These are phyloP conservation scores for Filobasidium floriforme DNA, from an alignment of 768 basidiomycete species.

Conservation along the genomic window DNA sequence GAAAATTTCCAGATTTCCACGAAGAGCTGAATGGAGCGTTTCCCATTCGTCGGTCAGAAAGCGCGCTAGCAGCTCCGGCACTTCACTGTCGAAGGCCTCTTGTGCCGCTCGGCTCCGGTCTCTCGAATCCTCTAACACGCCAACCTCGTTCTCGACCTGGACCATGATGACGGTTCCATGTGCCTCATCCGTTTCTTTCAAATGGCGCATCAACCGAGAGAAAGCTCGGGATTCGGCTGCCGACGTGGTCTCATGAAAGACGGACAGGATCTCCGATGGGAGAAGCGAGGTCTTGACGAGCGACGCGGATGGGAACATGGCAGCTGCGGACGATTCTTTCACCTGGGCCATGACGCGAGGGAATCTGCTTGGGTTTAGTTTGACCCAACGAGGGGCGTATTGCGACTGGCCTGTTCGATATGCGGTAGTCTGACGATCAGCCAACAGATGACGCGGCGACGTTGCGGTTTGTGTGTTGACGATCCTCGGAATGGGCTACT, in stretches of 20 bases:
- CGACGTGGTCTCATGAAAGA: constrained; percentile 5
- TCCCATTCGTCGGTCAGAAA: not conserved
- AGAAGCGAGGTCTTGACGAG: too few species aligned
- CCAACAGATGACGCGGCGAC: too few species aligned
- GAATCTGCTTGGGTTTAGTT: constrained; percentile 13
- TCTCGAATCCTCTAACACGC: constrained; percentile 13
- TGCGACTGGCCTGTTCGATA: constrained; percentile 6
- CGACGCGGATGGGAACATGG: not conserved
- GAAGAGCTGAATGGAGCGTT: not conserved
- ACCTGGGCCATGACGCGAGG: constrained; percentile 9
- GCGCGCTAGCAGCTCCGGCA: not conserved
- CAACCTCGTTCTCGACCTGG: constrained; percentile 22
- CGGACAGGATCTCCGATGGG: constrained; percentile 4
- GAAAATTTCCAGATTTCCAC: not conserved
- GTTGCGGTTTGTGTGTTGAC: too few species aligned
- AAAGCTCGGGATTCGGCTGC: constrained; percentile 20
- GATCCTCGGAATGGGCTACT: too few species aligned
- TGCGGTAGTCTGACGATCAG: too few species aligned
- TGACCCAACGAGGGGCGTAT: constrained; percentile 22
- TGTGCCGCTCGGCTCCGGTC: constrained; percentile 8
- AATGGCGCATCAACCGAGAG: constrained; percentile 10
- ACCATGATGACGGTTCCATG: constrained; percentile 22
- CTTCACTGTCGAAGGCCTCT: constrained; percentile 6
- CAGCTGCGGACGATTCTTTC: not conserved
- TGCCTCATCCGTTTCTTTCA: constrained; percentile 12